Evolutionary conservation across 208 protist genomes (phyloP).

Genomic region (Phytomonas serpens): DNA sequence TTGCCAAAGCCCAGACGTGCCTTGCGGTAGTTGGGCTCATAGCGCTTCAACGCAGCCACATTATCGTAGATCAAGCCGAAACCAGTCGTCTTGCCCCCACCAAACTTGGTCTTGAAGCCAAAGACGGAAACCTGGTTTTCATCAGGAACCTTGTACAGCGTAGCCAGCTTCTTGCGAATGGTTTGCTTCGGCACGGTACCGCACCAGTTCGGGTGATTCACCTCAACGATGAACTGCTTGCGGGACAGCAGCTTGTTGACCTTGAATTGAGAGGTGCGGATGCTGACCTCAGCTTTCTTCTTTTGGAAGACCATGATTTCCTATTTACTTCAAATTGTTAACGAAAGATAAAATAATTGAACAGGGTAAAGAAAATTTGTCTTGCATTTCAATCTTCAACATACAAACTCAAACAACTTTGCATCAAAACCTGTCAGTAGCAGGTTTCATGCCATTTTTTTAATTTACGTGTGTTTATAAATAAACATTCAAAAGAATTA

Average conservation of each 20-base stretch:
- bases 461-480: neutral
- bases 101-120: slow-evolving; percentile 98
- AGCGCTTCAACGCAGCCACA: slow-evolving; percentile 91
- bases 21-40: slow-evolving; percentile 98
- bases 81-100: slow-evolving; percentile 97
- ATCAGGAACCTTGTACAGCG: slow-evolving; percentile 97
- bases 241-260: slow-evolving; percentile 98
- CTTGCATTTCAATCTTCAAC: too few relatives aligned
- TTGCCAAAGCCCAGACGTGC: slow-evolving; percentile 91
- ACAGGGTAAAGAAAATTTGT: neutral
- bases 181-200: slow-evolving; percentile 92
- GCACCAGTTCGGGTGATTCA: slow-evolving; percentile 83
- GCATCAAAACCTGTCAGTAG: too few relatives aligned
- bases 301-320: slow-evolving; percentile 88
- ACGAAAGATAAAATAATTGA: neutral
- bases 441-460: too few relatives aligned
- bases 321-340: slow-evolving; percentile 19
- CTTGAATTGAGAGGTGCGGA: slow-evolving; percentile 98
- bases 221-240: slow-evolving; percentile 98
- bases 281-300: slow-evolving; percentile 87
- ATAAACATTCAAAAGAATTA: slow-evolving; percentile 9
- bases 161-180: slow-evolving; percentile 93
- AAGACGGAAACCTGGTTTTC: slow-evolving; percentile 94
- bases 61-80: slow-evolving; percentile 99
- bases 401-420: too few relatives aligned